phyloP scores from a whole-genome alignment of 169 alveolate genomes.

The Eimeria maxima region DNA sequence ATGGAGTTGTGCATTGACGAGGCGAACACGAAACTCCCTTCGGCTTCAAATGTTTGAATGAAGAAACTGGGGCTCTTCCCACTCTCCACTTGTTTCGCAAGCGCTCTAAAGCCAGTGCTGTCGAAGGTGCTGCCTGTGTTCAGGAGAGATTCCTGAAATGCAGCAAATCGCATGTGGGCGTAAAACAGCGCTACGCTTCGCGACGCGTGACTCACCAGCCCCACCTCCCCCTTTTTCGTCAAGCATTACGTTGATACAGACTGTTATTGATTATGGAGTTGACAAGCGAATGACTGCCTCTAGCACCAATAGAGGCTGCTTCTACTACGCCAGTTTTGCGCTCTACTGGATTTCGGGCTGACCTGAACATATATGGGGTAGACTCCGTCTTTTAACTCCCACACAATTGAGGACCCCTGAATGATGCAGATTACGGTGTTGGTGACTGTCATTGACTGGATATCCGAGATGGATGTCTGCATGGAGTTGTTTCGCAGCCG shows the following conservation, averaged over 20 bases:
- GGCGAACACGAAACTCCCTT: constrained; percentile 61
- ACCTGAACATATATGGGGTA: constrained; percentile 89
- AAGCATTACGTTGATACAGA: not conserved
- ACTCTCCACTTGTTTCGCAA: not conserved
- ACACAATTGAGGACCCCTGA: constrained; percentile 75
- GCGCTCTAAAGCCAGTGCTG: constrained; percentile 51
- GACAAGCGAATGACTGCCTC: not conserved
- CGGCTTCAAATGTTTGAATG: constrained; percentile 55
- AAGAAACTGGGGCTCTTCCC: constrained; percentile 52
- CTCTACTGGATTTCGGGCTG: not conserved
- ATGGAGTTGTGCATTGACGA: constrained; percentile 58
- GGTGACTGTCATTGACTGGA: constrained; percentile 72
- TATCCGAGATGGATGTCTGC: not conserved
- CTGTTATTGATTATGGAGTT: not conserved
- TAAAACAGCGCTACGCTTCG: not conserved
- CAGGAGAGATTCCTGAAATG: constrained; percentile 84
- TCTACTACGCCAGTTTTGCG: not conserved
- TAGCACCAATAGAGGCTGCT: not conserved
- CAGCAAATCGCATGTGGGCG: not conserved
- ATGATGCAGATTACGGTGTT: constrained; percentile 73
- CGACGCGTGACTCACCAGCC: not conserved
- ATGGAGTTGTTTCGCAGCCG: not conserved
- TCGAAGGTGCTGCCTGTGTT: constrained; percentile 88
- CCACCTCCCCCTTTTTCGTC: not conserved
- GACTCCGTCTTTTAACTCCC: constrained; percentile 84